Evolutionary conservation across 2,329 filamentous ascomycete species (phyloP).

Genomic region (Pseudocercospora fuligena): DNA sequence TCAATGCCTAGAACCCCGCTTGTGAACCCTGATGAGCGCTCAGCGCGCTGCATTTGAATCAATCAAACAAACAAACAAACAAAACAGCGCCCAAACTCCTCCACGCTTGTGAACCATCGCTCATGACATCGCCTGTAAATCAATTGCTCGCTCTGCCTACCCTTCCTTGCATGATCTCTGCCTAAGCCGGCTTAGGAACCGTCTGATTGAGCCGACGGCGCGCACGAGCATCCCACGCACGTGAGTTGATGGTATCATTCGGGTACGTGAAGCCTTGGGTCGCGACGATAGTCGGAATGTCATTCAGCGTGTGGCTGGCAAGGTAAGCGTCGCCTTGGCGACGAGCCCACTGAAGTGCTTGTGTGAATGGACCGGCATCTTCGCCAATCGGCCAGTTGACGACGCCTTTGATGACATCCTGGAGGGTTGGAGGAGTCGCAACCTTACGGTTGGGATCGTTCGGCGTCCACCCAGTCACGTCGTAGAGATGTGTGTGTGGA

Average conservation of each 20-base stretch:
- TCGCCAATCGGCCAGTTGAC: constrained; percentile 17
- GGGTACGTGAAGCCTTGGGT: neutral
- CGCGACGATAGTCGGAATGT: constrained; percentile 8
- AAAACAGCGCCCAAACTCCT: neutral
- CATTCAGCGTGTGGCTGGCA: neutral
- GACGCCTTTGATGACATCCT: constrained; percentile 14
- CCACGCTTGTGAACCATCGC: neutral
- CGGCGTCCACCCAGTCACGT: neutral
- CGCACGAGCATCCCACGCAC: constrained; percentile 7
- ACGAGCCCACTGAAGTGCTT: constrained; percentile 15
- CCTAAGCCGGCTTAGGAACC: neutral
- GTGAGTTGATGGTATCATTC: neutral
- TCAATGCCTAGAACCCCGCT: neutral
- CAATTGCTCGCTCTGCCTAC: no score
- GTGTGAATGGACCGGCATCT: constrained; percentile 18
- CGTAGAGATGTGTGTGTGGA: neutral
- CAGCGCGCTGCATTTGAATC: no score
- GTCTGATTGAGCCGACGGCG: neutral
- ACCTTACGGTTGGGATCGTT: neutral
- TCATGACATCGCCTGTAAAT: neutral
- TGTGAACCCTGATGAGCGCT: neutral
- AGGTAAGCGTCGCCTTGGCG: neutral
- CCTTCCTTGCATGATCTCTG: neutral
- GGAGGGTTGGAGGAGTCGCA: neutral
- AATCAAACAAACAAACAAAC: neutral